These are phyloP conservation scores for Biscogniauxia sp. DNA, from an alignment of 2,329 filamentous ascomycete genomes.

Conservation along the genomic window DNA sequence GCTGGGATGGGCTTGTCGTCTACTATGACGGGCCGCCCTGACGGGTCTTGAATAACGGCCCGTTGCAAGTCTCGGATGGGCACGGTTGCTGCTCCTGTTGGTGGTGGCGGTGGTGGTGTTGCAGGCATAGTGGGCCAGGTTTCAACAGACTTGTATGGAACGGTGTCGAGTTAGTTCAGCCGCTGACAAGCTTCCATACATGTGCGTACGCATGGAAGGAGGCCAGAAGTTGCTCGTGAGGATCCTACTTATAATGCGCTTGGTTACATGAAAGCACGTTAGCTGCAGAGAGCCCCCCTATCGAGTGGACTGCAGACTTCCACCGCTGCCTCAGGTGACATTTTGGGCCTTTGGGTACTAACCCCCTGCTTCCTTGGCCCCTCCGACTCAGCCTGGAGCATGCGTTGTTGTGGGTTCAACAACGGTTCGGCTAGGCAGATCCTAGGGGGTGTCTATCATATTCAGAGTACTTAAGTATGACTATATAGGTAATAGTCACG, in stretches of 20 bases:
- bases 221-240: background rate
- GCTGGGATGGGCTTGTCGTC: background rate
- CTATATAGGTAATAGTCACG: too few species aligned
- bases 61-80: background rate
- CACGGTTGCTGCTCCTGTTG: background rate
- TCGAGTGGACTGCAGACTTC: background rate
- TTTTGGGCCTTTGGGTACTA: too few species aligned
- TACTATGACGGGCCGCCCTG: background rate
- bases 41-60: background rate
- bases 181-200: background rate
- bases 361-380: too few species aligned
- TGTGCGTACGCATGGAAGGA: background rate
- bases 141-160: background rate
- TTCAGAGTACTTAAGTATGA: too few species aligned
- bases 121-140: background rate
- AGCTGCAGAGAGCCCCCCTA: background rate
- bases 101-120: background rate
- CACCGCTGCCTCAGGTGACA: too few species aligned
- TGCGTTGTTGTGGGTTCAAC: too few species aligned
- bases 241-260: background rate
- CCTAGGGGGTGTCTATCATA: too few species aligned
- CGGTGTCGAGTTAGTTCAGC: background rate
- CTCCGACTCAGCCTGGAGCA: too few species aligned
- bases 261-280: background rate
- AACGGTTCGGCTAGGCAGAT: too few species aligned